A percentile compares a stretch with the other conserved stretches of the same genome.
Conservation (phyloP, 2,329 filamentous ascomycete species). For the Aspergillus ruber region DNA sequence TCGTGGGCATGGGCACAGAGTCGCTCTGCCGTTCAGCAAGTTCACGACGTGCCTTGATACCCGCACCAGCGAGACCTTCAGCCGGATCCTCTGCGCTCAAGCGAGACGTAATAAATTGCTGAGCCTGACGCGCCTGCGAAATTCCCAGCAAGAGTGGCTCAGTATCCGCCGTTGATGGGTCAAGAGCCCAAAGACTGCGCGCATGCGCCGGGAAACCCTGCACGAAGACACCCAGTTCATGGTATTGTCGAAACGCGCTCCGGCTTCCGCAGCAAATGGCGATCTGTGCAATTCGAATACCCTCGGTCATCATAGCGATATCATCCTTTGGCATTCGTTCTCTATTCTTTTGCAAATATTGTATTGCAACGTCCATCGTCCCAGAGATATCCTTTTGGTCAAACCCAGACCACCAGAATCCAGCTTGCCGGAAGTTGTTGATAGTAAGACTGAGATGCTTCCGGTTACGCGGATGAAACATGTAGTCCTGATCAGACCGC, state of each 20-base stretch:
- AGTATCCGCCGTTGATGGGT: slow-evolving; percentile 32
- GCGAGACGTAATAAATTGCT: slow-evolving; percentile 45
- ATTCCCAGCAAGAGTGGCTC: slow-evolving; percentile 52
- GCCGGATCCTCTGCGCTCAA: slow-evolving; percentile 30
- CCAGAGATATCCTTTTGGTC: slow-evolving; percentile 54
- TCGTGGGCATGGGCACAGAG: not conserved
- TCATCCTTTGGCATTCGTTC: slow-evolving; percentile 58
- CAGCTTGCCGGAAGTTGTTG: slow-evolving; percentile 71
- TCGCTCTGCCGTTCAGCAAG: slow-evolving; percentile 14
- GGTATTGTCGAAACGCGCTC: slow-evolving; percentile 59
- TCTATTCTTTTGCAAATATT: slow-evolving; percentile 60
- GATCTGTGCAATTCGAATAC: slow-evolving; percentile 58
- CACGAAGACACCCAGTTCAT: slow-evolving; percentile 73
- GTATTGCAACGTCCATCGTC: slow-evolving; percentile 59
- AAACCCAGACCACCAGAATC: slow-evolving; percentile 81
- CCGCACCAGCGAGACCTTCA: slow-evolving; percentile 35
- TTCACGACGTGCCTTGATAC: slow-evolving; percentile 30
- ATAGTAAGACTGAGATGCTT: slow-evolving; percentile 63
- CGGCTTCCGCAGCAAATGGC: slow-evolving; percentile 59
- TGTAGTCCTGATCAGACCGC: slow-evolving; percentile 74
- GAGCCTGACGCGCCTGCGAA: slow-evolving; percentile 51
- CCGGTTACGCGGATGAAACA: slow-evolving; percentile 72
- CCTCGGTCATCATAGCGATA: slow-evolving; percentile 52
- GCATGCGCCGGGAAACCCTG: slow-evolving; percentile 58
- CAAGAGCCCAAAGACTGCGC: slow-evolving; percentile 62